phyloP scores from a whole-genome alignment of 2,329 filamentous ascomycete genomes.

The Alternaria metachromatica region DNA sequence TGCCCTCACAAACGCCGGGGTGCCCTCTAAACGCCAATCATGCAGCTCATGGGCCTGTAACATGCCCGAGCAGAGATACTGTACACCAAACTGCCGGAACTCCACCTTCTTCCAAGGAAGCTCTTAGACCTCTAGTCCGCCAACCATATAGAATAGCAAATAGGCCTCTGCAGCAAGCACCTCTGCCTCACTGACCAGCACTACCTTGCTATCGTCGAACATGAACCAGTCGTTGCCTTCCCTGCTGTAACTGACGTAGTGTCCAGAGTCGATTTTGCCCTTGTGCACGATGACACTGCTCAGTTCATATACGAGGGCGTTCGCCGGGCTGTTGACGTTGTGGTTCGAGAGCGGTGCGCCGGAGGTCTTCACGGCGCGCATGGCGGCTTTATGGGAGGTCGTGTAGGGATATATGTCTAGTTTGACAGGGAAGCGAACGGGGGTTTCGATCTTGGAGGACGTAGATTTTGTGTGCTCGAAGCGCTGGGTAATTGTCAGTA shows the following conservation, averaged over 20 bases:
- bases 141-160: constrained; percentile 76
- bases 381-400: constrained; percentile 59
- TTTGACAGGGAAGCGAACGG: constrained; percentile 82
- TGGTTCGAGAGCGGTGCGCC: constrained; percentile 46
- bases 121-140: constrained; percentile 38
- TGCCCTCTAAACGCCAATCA: not conserved
- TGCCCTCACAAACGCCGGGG: not conserved
- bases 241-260: constrained; percentile 89
- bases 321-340: constrained; percentile 41
- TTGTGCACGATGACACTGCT: constrained; percentile 91
- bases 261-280: constrained; percentile 89
- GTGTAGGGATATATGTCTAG: constrained; percentile 93
- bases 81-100: not conserved
- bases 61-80: not conserved
- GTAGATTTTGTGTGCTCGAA: constrained; percentile 79
- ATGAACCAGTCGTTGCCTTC: constrained; percentile 90
- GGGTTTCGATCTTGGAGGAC: constrained; percentile 86
- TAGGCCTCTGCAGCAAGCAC: constrained; percentile 88
- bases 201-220: constrained; percentile 94
- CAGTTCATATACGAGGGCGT: constrained; percentile 81
- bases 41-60: not conserved
- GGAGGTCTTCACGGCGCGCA: constrained; percentile 36
- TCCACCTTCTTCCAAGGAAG: not conserved
- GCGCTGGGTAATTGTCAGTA: constrained; percentile 50
- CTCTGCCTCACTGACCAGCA: constrained; percentile 80